Evolutionary conservation across 2,329 filamentous ascomycete species (phyloP), one percentile per base, ranked within the genome.

Genomic region (Domatiomyces globalis): DNA sequence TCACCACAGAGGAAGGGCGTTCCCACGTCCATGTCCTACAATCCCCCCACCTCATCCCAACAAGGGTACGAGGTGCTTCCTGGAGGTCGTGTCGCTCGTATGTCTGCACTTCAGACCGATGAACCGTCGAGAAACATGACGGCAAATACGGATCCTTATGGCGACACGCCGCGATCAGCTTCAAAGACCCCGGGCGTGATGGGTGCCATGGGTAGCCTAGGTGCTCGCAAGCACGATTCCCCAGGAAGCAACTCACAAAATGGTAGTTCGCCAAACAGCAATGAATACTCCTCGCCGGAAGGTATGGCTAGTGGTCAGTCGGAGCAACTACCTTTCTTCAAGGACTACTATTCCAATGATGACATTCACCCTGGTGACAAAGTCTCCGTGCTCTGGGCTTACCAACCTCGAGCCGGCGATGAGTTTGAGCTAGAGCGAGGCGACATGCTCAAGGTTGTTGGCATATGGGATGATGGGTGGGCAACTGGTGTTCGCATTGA

Each of bases 381-480:
- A 53, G 90, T 98, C 43, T 80, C 92, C 12, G 87, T 88, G 2
- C 77, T 98, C 12, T 98, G 92, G 92, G 90, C 92, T 1, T 98
- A 98, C 67, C 87, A 95, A 61, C 90, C 92, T 33, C 85, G 92
- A 33, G 92, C 92, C 4, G 80, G 82, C 27, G 92, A 98, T 63
- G 92, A 98, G 65, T 96, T 96, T 63, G 76, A 87, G 42, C 74
- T 98, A 39, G 92, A 96, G 62, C 81, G 92, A 53, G 92, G 92
- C 50, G 92, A 98, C 65, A 95, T 98, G 89, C 77, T 98, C 63
- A 96, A 95, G 71, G 83, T 98, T 12, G 84, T 96, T 29, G 92
- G 92, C 56, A 98, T 98, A 59, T 98, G 92, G 92, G 92, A 98
- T 63, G 92, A 98, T 66, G 92, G 92, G 46, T 98, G 92, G 92